Evolutionary conservation across 1,139 yeast genomes (phyloP), one percentile per base, ranked within the genome.

Genomic region (Yamadazyma aaseri): DNA sequence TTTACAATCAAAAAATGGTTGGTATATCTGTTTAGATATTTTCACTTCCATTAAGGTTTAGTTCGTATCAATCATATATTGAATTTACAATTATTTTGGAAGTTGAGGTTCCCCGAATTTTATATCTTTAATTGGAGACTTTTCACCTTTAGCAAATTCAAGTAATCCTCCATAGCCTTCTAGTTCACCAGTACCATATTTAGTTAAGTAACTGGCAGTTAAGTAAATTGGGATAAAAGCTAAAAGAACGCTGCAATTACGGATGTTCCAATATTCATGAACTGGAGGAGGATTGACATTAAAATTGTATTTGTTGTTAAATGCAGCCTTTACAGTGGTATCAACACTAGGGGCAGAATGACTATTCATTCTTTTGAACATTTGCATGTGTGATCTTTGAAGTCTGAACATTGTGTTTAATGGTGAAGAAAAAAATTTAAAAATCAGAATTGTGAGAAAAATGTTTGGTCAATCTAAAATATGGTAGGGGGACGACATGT

Each of bases 231-330:
- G 75, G 29, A 65, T 52, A 38, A 66, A 62, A 20, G 70, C 71
- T 35, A 68, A 43, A 31, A 65, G 52, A 26, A 66, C 58, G 16
- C 59, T 49, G 33, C 64, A 56, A 47, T 69, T 68, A 42, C 65
- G 59, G 17, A 53, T 50, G 50, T 63, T 65, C 76, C 76, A 70
- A 56, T 69, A 70, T 46, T 63, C 66, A 45, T 70, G 76, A 29
- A 67, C 70, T 39, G 68, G 75, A 26, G 76, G 76, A 26, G 75
- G 75, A 42, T 56, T 58, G 43, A 59, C 60, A 51, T 70, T 61
- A 56, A 70, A 70, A 50, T 65, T 61, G 54, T 57, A 52, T 44
- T 66, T 69, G 57, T 70, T 70, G 51, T 53, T 61, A 60, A 70
- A 70, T 9, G 67, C 41, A 14, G 59, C 43, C 33, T 55, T 53